Evolutionary conservation across 441 rosid genomes (phyloP), one percentile per base, ranked within the genome.

Genomic region (Viola pubescens): DNA sequence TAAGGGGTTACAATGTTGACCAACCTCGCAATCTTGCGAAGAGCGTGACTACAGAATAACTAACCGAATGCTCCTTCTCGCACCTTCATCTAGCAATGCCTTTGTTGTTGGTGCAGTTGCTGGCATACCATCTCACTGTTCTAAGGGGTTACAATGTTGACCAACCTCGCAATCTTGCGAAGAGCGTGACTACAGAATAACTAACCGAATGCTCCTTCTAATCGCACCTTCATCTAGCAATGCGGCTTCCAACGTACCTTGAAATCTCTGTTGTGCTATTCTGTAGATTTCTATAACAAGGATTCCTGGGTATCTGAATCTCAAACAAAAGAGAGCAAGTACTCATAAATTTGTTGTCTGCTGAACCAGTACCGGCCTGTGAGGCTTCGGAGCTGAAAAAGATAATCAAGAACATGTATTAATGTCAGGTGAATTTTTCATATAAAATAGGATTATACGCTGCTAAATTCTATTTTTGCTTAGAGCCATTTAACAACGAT

Each of bases 21-120:
- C 98, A 92, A 70, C 97, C 97, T 11, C 84, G 98, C 70, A 92
- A 92, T 73, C 90, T 92, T 2, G 98, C 96, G 1, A 92, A 92
- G 84, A 92, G 98, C 10, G 97, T 92, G 67, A 92, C 97, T 11
- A 91, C 98, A 10, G 82, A 87, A 70, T 91, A 71, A 77, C 68
- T 63, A 47, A 19, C 4, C 9, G 10, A 65, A 60, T n/a, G n/a
- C n/a, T n/a, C n/a, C n/a, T n/a, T n/a, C n/a, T n/a, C n/a, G n/a
- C n/a, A n/a, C n/a, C n/a, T n/a, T n/a, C n/a, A n/a, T n/a, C n/a
- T n/a, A n/a, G n/a, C n/a, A n/a, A n/a, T n/a, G n/a, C 1, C 7
- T 38, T 64, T 56, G 59, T 16, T 16, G 13, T 54, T 44, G 65
- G 38, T 66, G 75, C 88, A 89, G 96, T 74, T 89, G 67, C 66